Percentiles rank a stretch among this genome's conserved stretches.
Conservation (phyloP, 352 stramenopile species). For the Peronosclerospora sorghi region DNA sequence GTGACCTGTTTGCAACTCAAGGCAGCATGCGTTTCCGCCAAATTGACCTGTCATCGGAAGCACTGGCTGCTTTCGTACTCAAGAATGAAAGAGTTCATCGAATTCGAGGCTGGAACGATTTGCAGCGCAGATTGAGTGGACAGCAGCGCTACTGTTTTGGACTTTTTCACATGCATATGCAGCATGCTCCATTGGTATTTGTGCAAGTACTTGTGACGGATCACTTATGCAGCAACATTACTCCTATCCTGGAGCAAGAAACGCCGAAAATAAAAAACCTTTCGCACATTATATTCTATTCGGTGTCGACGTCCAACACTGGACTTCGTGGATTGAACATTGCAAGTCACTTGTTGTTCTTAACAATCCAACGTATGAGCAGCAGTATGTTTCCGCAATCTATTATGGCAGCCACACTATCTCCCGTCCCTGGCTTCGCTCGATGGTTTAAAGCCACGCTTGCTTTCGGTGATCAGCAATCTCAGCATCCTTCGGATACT, state of each 20-base stretch:
- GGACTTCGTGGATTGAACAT: slow-evolving; percentile 76
- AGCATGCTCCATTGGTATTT: slow-evolving; percentile 57
- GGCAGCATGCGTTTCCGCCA: slow-evolving; percentile 68
- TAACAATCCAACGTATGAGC: slow-evolving; percentile 71
- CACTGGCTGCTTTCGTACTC: slow-evolving; percentile 53
- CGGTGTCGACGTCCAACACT: slow-evolving; percentile 69
- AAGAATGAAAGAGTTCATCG: slow-evolving; percentile 72
- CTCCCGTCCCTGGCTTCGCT: slow-evolving; percentile 63
- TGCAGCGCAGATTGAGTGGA: slow-evolving; percentile 47
- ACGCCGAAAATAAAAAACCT: slow-evolving; percentile 27
- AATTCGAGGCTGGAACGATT: slow-evolving; percentile 54
- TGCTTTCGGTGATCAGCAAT: slow-evolving; percentile 13
- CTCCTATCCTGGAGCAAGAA: slow-evolving; percentile 48
- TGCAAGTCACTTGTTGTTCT: slow-evolving; percentile 69
- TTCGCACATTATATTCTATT: slow-evolving; percentile 81
- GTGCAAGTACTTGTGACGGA: slow-evolving; percentile 66
- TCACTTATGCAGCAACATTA: slow-evolving; percentile 51
- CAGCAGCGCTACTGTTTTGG: slow-evolving; percentile 69
- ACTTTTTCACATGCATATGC: slow-evolving; percentile 78
- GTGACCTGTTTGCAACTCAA: slow-evolving; percentile 73
- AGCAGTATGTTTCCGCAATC: slow-evolving; percentile 47
- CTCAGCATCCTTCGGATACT: slow-evolving; percentile 4
- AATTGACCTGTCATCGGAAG: slow-evolving; percentile 65
- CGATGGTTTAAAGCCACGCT: slow-evolving; percentile 57
- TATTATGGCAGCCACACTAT: slow-evolving; percentile 62